phyloP scores from a whole-genome alignment of 306 rosid species.

The Casuarina equisetifolia region DNA sequence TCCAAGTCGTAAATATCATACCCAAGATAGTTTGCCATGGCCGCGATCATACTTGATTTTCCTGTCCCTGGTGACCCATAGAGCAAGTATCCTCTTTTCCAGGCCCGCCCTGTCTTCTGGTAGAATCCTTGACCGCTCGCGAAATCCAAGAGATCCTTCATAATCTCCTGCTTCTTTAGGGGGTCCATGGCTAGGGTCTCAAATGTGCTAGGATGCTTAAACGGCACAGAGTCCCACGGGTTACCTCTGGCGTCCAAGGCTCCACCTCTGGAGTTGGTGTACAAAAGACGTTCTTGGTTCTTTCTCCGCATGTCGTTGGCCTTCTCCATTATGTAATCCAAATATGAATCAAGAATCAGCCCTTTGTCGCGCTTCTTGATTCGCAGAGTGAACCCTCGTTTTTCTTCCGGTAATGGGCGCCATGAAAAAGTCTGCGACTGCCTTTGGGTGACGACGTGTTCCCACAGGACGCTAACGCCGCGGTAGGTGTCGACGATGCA shows the following conservation, averaged over 20 bases:
- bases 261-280: constrained; percentile 89
- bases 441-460: constrained; percentile 80
- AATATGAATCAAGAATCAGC: constrained; percentile 53
- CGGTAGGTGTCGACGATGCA: constrained; percentile 65
- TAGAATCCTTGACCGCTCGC: constrained; percentile 77
- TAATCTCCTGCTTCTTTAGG: constrained; percentile 50
- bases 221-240: constrained; percentile 99
- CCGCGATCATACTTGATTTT: constrained; percentile 94
- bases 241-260: constrained; percentile 83
- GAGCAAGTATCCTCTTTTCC: constrained; percentile 90
- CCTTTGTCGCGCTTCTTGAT: constrained; percentile 65
- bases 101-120: constrained; percentile 86
- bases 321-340: constrained; percentile 79
- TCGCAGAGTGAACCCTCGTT: constrained; percentile 80
- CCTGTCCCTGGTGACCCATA: constrained; percentile 98
- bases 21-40: constrained; percentile 87
- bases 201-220: constrained; percentile 92
- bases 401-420: constrained; percentile 92
- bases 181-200: constrained; percentile 96
- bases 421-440: constrained; percentile 80
- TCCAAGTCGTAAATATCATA: constrained; percentile 92
- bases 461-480: constrained; percentile 78
- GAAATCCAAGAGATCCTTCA: constrained; percentile 78
- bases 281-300: constrained; percentile 79
- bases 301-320: constrained; percentile 77